Conservation (phyloP, 495 filamentous ascomycete genomes). For the Podospora conica region DNA sequence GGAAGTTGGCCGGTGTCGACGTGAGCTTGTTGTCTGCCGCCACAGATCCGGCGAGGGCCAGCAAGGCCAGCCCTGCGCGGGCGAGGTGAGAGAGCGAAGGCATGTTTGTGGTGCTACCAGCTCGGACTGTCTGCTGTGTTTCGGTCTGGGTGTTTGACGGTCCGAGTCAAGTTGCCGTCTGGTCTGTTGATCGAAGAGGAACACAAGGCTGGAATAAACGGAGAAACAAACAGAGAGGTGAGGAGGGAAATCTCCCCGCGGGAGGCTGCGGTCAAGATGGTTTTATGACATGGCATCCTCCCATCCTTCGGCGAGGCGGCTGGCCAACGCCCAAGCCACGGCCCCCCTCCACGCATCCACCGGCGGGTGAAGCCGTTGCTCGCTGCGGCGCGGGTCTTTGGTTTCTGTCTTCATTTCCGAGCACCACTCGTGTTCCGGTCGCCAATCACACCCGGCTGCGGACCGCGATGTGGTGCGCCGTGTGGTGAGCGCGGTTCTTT, state of each 20-base stretch:
- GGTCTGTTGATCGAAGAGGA: not conserved
- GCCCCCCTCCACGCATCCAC: no score
- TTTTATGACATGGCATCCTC: not conserved
- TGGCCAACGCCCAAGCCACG: no score
- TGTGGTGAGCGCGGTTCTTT: not conserved
- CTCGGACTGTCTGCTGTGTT: not conserved
- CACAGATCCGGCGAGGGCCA: not conserved
- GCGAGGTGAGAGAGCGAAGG: not conserved
- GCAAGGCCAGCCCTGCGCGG: not conserved
- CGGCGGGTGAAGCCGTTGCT: no score
- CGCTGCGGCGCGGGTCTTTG: no score
- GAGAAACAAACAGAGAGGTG: not conserved
- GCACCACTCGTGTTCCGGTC: not conserved
- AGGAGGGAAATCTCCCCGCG: not conserved
- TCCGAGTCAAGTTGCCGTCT: not conserved
- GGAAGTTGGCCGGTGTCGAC: not conserved
- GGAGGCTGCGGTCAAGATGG: not conserved
- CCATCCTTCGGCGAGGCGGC: not conserved
- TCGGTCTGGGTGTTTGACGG: not conserved
- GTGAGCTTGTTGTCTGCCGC: constrained; percentile 1
- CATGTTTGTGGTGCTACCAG: not conserved
- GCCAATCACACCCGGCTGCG: not conserved
- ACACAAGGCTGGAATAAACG: not conserved
- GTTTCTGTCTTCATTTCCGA: not conserved
- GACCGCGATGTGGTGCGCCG: not conserved